A percentile compares a stretch with the other conserved stretches of the same genome.
Evolutionary conservation across 1,284 basidiomycete genomes (phyloP).

Genomic region (Cutaneotrichosporon curvatum): DNA sequence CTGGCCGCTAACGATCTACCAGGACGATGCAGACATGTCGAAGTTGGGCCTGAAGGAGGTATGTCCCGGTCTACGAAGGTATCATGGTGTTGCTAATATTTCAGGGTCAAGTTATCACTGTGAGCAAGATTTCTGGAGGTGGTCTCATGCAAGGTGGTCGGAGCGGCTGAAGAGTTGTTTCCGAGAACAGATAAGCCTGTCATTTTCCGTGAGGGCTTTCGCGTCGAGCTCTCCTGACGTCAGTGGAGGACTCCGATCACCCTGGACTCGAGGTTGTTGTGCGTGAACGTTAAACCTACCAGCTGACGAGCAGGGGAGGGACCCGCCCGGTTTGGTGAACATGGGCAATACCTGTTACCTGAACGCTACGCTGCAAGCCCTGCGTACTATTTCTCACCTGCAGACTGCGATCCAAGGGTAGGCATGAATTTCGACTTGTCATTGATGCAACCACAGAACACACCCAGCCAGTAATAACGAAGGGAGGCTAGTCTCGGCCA

Average conservation of each 20-base stretch:
- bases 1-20: neutral
- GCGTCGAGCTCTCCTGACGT: slow-evolving; percentile 9
- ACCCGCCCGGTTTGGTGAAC: slow-evolving; percentile 34
- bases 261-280: too few relatives aligned
- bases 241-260: slow-evolving; percentile 71
- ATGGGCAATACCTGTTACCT: slow-evolving; percentile 59
- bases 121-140: slow-evolving; percentile 43
- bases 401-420: slow-evolving; percentile 50
- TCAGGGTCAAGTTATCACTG: slow-evolving; percentile 53
- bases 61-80: slow-evolving; percentile 23
- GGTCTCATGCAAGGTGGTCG: slow-evolving; percentile 69
- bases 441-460: neutral
- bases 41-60: slow-evolving; percentile 76
- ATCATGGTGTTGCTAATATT: too few relatives aligned
- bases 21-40: slow-evolving; percentile 80
- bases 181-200: slow-evolving; percentile 70
- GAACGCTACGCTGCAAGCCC: slow-evolving; percentile 87
- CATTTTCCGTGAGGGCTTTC: slow-evolving; percentile 60
- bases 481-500: slow-evolving; percentile 38
- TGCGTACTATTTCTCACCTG: slow-evolving; percentile 84
- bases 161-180: slow-evolving; percentile 83
- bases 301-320: slow-evolving; percentile 52
- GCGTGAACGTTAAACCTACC: neutral
- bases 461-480: too few relatives aligned
- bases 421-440: slow-evolving; percentile 49